Conservation (phyloP, 768 basidiomycete genomes). For the Mycena capillaripes region DNA sequence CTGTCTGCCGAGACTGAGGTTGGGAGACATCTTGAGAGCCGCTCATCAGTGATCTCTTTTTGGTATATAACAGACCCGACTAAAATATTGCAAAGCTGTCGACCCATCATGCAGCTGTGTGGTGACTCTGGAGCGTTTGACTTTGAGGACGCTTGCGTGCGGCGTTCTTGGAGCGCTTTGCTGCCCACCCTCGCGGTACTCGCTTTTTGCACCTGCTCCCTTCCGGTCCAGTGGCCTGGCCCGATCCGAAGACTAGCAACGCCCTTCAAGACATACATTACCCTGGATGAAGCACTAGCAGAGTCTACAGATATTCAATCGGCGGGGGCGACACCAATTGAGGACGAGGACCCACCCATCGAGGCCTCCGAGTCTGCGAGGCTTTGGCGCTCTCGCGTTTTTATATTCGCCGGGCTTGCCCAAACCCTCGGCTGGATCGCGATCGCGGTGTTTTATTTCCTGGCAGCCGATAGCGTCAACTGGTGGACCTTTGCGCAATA, state of each 20-base stretch:
- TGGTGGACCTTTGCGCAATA: constrained; percentile 54
- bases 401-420: constrained; percentile 67
- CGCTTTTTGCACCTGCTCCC: constrained; percentile 53
- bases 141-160: constrained; percentile 61
- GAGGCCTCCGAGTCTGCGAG: constrained; percentile 46
- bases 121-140: constrained; percentile 53
- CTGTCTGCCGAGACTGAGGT: too few relatives aligned
- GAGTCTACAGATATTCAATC: not conserved
- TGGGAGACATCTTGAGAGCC: too few relatives aligned
- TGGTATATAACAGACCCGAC: too few relatives aligned
- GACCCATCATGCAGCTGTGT: constrained; percentile 48
- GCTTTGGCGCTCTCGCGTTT: constrained; percentile 73
- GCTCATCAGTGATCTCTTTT: too few relatives aligned
- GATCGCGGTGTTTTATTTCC: constrained; percentile 64
- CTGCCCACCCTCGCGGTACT: constrained; percentile 61
- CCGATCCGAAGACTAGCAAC: constrained; percentile 39
- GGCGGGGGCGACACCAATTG: too few relatives aligned
- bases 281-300: constrained; percentile 28
- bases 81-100: too few relatives aligned
- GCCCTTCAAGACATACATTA: constrained; percentile 35
- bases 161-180: constrained; percentile 64
- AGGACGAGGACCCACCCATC: constrained; percentile 6
- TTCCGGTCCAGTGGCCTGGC: constrained; percentile 46
- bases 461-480: constrained; percentile 45
- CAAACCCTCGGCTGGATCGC: constrained; percentile 72